Evolutionary conservation across 106 monocot genomes (phyloP).

Genomic region (Dendrobium catenatum): DNA sequence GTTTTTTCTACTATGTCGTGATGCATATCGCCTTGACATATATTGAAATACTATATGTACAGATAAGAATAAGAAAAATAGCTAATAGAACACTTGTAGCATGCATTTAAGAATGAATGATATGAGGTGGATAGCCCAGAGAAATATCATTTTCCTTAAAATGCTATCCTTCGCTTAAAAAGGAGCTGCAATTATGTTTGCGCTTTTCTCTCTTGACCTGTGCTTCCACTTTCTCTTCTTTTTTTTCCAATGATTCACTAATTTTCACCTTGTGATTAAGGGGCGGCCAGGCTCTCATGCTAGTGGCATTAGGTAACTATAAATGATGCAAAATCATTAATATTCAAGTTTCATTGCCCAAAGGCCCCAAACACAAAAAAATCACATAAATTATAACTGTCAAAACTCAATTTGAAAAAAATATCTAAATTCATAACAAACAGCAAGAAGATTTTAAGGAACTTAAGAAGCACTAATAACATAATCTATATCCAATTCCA

Average conservation of each 20-base stretch:
- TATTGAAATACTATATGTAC: too few species aligned
- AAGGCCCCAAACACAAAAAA: not conserved
- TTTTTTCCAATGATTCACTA: not conserved
- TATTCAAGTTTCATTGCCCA: not conserved
- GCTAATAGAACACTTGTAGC: too few species aligned
- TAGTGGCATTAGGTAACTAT: not conserved
- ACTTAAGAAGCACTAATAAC: too few species aligned
- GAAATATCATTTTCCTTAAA: too few species aligned
- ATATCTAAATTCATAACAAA: not conserved
- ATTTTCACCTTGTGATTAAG: not conserved
- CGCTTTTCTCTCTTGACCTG: not conserved
- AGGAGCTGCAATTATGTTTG: not conserved
- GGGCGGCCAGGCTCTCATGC: not conserved
- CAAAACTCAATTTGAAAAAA: not conserved
- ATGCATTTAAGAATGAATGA: too few species aligned
- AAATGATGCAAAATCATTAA: not conserved
- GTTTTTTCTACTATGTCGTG: too few species aligned
- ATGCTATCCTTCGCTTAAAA: too few species aligned
- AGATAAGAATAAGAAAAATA: too few species aligned
- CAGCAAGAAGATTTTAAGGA: not conserved
- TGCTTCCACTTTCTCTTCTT: not conserved
- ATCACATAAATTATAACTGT: not conserved
- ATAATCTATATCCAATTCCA: not conserved
- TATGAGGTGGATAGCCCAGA: too few species aligned
- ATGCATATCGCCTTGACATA: too few species aligned